Conservation (phyloP, 2,329 filamentous ascomycete genomes). For the Leptographium flavum region DNA sequence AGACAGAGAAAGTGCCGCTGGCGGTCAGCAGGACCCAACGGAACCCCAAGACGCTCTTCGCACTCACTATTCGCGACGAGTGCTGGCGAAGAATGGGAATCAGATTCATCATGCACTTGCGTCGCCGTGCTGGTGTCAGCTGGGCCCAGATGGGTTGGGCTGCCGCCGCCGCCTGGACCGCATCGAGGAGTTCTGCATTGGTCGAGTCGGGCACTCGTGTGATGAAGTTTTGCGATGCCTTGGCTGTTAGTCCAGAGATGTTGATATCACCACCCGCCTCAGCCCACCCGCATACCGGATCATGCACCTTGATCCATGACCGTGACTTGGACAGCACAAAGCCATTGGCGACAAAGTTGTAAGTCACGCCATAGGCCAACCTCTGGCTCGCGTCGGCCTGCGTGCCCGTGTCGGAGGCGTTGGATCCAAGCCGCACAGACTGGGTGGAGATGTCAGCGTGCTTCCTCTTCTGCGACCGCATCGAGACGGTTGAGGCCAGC, state of each 20-base stretch:
- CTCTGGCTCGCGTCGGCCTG: slow-evolving; percentile 1
- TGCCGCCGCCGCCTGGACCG: slow-evolving; percentile 59
- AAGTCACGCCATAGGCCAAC: slow-evolving; percentile 39
- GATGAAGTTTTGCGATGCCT: slow-evolving; percentile 67
- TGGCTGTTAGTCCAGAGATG: too few relatives aligned
- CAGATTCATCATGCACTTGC: slow-evolving; percentile 81
- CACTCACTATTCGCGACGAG: slow-evolving; percentile 68
- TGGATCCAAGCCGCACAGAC: slow-evolving; percentile 2
- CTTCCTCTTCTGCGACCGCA: background rate
- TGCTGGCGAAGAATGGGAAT: slow-evolving; percentile 66
- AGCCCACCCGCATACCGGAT: slow-evolving; percentile 30
- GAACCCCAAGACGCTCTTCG: too few relatives aligned
- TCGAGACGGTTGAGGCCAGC: background rate
- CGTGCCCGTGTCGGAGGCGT: background rate
- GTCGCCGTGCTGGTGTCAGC: slow-evolving; percentile 56
- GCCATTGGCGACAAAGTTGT: slow-evolving; percentile 70
- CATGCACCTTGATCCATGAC: slow-evolving; percentile 63
- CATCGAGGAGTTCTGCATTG: slow-evolving; percentile 60
- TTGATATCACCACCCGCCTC: too few relatives aligned
- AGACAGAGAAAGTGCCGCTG: slow-evolving; percentile 52
- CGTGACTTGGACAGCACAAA: slow-evolving; percentile 54
- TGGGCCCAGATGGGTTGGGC: slow-evolving; percentile 61
- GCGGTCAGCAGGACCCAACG: too few relatives aligned
- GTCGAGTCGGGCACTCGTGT: slow-evolving; percentile 76
- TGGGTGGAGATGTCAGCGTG: background rate